Base-by-base conservation (phyloP, 331 rosid species). In the Dryas integrifolia region DNA sequence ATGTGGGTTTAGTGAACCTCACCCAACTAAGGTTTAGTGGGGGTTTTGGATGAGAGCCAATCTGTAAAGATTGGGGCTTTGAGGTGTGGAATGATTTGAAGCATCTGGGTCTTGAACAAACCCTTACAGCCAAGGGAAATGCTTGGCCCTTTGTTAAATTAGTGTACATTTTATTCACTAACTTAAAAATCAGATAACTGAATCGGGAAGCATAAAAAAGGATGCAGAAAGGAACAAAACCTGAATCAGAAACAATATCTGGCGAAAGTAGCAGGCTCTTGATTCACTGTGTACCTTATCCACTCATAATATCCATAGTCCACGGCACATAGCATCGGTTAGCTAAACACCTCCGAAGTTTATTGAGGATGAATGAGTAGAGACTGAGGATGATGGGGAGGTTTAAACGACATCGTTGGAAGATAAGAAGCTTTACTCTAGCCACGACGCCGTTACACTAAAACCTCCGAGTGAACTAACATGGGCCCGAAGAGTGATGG, bases 31-130 rank as follows among this genome's bases (percentile, higher is more conserved):
- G 76, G 76, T 79, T 89, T 66, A 79, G 63, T 11, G 75, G 65
- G 63, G 87, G 80, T 81, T 85, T 85, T 53, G 73, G 78, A 57
- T 11, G 16, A 57, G 79, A 72, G 52, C 82, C 76, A n/a, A 69
- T 52, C 12, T 80, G 79, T 61, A 75, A 84, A 85, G 52, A 79
- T 30, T 66, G 92, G 52, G 49, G 40, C 72, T 79, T 91, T 39
- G 83, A 16, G 52, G 77, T 30, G 73, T 41, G 56, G 65, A 85
- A 73, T 35, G 72, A 78, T 68, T 67, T 75, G 50, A 75, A 77
- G 83, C 83, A 90, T 75, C 69, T 89, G 80, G 92, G 83, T 18
- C 75, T 84, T 50, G 85, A 74, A 68, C 87, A 86, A 61, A 85
- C 68, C 86, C 72, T 91, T 11, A 86, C 16, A 70, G 83, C 91